Evolutionary conservation across 176 grass and related monocot species (phyloP).

Genomic region (Cymbopogon citratus): DNA sequence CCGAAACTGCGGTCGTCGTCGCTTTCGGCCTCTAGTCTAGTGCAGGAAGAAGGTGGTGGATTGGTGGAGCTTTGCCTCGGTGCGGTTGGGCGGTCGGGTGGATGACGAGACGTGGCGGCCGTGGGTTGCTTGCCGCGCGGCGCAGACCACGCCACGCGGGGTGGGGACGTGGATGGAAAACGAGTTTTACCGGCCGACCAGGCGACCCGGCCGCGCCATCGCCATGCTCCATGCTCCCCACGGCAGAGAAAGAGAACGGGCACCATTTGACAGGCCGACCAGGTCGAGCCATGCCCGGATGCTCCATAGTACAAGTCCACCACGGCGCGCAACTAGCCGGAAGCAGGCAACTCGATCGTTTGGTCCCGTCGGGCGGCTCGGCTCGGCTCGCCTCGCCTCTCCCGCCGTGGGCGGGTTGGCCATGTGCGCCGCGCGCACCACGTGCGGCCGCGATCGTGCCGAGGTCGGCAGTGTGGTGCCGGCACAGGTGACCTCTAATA

Average conservation of each 20-base stretch:
- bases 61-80: slow-evolving; percentile 6
- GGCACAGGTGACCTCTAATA: background rate
- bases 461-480: background rate
- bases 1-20: background rate
- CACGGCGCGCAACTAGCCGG: background rate
- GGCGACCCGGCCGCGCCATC: background rate
- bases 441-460: background rate
- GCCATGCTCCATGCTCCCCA: no score
- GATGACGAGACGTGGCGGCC: slow-evolving; percentile 10
- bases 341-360: background rate
- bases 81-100: slow-evolving; percentile 13
- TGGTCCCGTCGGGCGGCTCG: background rate
- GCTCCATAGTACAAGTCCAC: no score
- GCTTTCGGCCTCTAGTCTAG: background rate
- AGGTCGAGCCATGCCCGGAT: no score
- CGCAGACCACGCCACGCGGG: background rate
- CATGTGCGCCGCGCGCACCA: background rate
- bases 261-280: no score
- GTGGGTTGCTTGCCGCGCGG: background rate
- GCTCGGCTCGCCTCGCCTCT: background rate
- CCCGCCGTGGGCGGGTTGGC: background rate
- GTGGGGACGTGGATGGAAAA: background rate
- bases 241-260: no score
- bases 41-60: background rate
- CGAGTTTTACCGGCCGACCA: background rate